Evolutionary conservation across 2,329 filamentous ascomycete genomes (phyloP).

Genomic region (Lachnellula subtilissima): DNA sequence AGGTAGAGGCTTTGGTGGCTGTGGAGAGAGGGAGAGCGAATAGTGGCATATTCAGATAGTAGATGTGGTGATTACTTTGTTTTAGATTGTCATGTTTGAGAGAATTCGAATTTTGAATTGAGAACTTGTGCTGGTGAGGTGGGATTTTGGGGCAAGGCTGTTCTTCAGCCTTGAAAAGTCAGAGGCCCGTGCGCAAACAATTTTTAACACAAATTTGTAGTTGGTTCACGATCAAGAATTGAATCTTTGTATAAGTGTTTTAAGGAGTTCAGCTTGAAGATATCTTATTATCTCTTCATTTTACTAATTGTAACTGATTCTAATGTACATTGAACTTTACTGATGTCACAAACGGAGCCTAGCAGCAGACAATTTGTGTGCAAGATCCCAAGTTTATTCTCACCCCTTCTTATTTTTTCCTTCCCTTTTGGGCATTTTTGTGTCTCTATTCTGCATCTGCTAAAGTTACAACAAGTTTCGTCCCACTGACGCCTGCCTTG

Average conservation of each 20-base stretch:
- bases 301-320: no score
- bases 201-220: neutral
- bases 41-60: conserved; percentile 18
- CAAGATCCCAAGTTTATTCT: no score
- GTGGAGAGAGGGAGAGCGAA: conserved; percentile 23
- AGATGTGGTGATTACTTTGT: neutral
- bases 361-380: no score
- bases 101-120: neutral
- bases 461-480: conserved; percentile 24
- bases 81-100: neutral
- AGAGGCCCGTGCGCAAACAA: neutral
- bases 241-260: no score
- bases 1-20: conserved; percentile 6
- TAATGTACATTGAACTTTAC: no score
- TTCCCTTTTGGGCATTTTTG: no score
- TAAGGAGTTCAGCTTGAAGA: no score
- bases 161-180: neutral
- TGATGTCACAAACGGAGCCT: no score
- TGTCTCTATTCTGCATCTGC: neutral
- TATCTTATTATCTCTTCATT: no score
- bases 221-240: no score
- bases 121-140: neutral
- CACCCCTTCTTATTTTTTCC: no score
- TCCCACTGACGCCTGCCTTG: conserved; percentile 30
- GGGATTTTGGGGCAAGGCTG: neutral